phyloP scores from a whole-genome alignment of 805 yeast genomes.

The Nakazawaea populi region DNA sequence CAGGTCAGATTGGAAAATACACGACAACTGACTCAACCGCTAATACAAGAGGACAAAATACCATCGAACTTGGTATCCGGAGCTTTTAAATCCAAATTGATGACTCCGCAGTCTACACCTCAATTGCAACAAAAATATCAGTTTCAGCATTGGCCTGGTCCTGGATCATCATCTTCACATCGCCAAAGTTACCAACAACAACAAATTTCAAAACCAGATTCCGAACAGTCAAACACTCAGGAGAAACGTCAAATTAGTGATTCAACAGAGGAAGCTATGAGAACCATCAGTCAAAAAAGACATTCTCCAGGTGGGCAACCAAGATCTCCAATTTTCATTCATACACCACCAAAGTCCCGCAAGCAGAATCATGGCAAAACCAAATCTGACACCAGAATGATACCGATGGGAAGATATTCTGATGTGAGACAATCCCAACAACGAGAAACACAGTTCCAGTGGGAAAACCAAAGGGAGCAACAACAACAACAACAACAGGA shows the following conservation, averaged over 20 bases:
- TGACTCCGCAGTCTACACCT: conserved; percentile 1
- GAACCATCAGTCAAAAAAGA: no score
- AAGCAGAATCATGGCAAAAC: background rate
- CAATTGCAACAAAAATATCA: conserved; percentile 20
- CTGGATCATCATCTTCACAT: conserved; percentile 5
- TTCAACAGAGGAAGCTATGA: background rate
- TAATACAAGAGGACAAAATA: no score
- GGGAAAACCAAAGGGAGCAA: background rate
- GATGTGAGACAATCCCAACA: background rate
- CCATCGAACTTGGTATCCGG: background rate
- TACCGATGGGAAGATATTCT: background rate
- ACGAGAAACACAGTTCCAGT: conserved; percentile 2
- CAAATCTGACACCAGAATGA: background rate
- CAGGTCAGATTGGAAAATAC: no score
- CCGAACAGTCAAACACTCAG: background rate
- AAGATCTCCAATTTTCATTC: background rate
- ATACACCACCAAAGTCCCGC: background rate
- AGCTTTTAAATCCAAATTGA: background rate
- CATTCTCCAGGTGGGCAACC: background rate
- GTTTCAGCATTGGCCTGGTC: conserved; percentile 31
- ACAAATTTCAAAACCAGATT: background rate
- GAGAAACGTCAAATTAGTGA: background rate
- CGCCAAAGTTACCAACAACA: background rate
- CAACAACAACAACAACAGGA: background rate
- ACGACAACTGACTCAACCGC: background rate